Conservation (phyloP, 2,329 filamentous ascomycete genomes). For the Aspergillus aculeatinus region DNA sequence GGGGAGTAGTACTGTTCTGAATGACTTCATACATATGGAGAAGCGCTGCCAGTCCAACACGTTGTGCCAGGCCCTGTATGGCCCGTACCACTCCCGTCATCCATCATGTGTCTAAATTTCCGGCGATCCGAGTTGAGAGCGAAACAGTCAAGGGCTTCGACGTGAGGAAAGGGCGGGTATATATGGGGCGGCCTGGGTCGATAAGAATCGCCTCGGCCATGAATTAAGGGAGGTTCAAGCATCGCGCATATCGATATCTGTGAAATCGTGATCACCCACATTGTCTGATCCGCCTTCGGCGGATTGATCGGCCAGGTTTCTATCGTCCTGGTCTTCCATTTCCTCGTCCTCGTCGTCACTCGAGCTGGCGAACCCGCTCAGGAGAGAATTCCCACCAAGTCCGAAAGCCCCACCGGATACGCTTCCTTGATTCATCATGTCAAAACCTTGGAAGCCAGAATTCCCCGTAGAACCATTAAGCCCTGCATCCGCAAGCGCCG, state of each 20-base stretch:
- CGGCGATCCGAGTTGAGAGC: constrained; percentile 12
- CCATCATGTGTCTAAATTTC: constrained; percentile 17
- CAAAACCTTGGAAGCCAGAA: constrained; percentile 59
- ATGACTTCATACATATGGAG: constrained; percentile 24
- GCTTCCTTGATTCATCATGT: constrained; percentile 63
- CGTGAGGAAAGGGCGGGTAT: too few species aligned
- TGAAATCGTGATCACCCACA: constrained; percentile 65
- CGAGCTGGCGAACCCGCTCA: constrained; percentile 89
- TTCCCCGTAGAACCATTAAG: constrained; percentile 64
- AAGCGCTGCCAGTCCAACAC: constrained; percentile 23
- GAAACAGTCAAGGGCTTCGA: constrained; percentile 8
- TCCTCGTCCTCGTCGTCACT: constrained; percentile 97
- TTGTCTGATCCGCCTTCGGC: constrained; percentile 58
- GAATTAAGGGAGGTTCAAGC: constrained; percentile 37
- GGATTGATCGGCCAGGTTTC: constrained; percentile 37
- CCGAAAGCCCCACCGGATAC: constrained; percentile 71
- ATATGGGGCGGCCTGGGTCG: too few species aligned
- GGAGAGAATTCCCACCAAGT: constrained; percentile 67
- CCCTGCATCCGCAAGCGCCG: constrained; percentile 75
- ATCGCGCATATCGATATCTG: constrained; percentile 62
- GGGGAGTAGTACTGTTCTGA: constrained; percentile 19
- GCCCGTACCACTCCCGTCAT: constrained; percentile 18
- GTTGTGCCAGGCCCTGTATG: constrained; percentile 18
- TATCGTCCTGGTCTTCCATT: constrained; percentile 67
- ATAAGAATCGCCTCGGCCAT: constrained; percentile 2